A percentile compares a stretch with the other conserved stretches of the same genome.
Evolutionary conservation across 163 green algal species (phyloP).

Genomic region (Scenedesmus sp.): DNA sequence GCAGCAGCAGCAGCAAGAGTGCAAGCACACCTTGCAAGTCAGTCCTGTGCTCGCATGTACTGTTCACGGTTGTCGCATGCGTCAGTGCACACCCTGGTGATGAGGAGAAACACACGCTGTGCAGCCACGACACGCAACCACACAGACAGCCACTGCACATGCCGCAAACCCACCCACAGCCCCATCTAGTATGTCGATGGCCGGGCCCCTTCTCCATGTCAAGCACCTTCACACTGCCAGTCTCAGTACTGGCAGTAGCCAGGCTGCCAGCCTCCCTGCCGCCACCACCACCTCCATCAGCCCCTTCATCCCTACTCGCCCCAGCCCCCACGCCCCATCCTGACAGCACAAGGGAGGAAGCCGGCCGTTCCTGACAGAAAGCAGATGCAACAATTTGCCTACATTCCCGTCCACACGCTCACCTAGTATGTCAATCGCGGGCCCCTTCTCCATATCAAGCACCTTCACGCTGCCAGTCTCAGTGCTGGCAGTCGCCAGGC

Average conservation of each 20-base stretch:
- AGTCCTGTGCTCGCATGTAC: too few species aligned
- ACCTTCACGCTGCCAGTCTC: background rate
- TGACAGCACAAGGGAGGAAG: background rate
- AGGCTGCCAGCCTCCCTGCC: background rate
- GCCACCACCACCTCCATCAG: background rate
- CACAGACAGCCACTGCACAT: too few species aligned
- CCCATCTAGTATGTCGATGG: background rate
- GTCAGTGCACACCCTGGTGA: too few species aligned
- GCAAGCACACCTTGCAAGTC: background rate
- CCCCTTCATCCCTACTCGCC: too few species aligned
- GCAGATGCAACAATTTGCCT: too few species aligned
- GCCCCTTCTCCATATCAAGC: background rate
- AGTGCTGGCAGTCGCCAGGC: background rate
- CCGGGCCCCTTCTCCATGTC: background rate
- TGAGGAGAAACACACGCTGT: background rate
- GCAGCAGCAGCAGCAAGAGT: background rate
- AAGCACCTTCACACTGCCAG: background rate
- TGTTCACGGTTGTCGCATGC: too few species aligned
- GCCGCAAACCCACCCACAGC: too few species aligned
- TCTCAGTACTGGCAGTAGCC: background rate
- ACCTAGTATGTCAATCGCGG: background rate
- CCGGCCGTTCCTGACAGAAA: background rate
- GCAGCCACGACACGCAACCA: too few species aligned
- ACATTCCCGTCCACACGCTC: background rate
- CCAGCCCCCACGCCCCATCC: too few species aligned